Evolutionary conservation across 495 filamentous ascomycete species (phyloP), one percentile per base, ranked within the genome.

Genomic region (Penicillium cinerascens): DNA sequence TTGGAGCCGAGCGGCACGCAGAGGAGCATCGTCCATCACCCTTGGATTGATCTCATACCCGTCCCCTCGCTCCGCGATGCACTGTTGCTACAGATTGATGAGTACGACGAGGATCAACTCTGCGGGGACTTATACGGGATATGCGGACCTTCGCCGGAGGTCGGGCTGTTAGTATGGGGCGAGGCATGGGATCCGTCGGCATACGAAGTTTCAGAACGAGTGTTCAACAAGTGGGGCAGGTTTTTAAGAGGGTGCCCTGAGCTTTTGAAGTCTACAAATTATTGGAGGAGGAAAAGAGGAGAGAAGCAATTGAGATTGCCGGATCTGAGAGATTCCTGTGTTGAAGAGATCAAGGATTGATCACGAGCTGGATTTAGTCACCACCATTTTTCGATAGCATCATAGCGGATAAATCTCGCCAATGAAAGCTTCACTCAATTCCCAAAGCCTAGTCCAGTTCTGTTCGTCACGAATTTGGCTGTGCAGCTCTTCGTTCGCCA

Each of bases 41-140:
- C 61, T 10, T 65, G 61, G 61, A 52, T 65, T 27, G 61, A 65
- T n/a, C 39, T 65, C 5, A 48, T 65, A 10, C 61, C 61, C 3
- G 47, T 65, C 2, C 7, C 16, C 1, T 65, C 61, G 2, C 47
- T 65, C 2, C 52, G 61, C 10, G 39, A 65, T 23, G 40, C 33
- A 1, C 5, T 26, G 62, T 3, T 41, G 59, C 16, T 15, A 4
- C 4, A 51, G 43, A 20, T 15, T 37, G 29, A 43, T 44, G 9
- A 23, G 8, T 47, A 54, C 9, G 62, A 63, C 8, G 62, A 63
- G 8, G 62, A 65, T 2, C 56, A 63, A 17, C 10, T 63, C 2
- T 65, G 62, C 33, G 37, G 21, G 6, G 62, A 65, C 51, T 22
- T 65, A 1, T 61, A 55, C 38, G 59, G 56, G 1, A 1, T 46